These are phyloP conservation scores for Arthrobotrys sinensis DNA, from an alignment of 2,329 filamentous ascomycete genomes.

Conservation along the genomic window DNA sequence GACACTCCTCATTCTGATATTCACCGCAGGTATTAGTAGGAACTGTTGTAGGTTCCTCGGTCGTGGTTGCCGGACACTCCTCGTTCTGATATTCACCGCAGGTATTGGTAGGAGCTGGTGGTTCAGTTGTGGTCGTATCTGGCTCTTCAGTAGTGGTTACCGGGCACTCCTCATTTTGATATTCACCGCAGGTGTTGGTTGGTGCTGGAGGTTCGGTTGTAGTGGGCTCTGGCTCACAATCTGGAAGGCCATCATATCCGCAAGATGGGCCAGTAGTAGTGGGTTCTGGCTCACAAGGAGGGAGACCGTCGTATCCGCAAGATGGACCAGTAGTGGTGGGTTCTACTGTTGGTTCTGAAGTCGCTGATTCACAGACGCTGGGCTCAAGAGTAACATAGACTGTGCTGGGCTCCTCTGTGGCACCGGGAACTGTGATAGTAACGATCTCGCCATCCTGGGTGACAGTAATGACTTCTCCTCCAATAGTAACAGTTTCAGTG, in stretches of 20 bases:
- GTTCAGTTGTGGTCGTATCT: background rate
- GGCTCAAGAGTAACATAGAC: constrained; percentile 8
- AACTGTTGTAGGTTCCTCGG: constrained; percentile 6
- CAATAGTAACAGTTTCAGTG: constrained; percentile 7
- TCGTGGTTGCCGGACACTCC: constrained; percentile 1
- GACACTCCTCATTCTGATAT: background rate
- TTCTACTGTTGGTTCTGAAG: background rate
- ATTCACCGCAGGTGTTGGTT: constrained; percentile 15
- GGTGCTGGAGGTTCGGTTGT: constrained; percentile 13
- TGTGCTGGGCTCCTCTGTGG: background rate
- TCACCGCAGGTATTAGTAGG: constrained; percentile 12
- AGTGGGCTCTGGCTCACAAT: too few species aligned
- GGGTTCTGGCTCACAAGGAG: background rate
- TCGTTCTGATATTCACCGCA: background rate
- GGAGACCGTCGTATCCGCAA: background rate
- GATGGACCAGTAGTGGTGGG: constrained; percentile 5
- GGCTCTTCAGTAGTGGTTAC: too few species aligned
- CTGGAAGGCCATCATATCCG: too few species aligned
- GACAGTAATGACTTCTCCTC: background rate
- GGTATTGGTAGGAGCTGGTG: constrained; percentile 1
- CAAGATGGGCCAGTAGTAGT: too few species aligned
- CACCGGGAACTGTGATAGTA: background rate
- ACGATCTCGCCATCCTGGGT: background rate
- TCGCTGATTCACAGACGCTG: background rate
- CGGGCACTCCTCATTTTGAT: background rate